Percentiles rank a stretch among this genome's conserved stretches.
Conservation (phyloP, 768 basidiomycete genomes). For the Russula griseocarnosa region DNA sequence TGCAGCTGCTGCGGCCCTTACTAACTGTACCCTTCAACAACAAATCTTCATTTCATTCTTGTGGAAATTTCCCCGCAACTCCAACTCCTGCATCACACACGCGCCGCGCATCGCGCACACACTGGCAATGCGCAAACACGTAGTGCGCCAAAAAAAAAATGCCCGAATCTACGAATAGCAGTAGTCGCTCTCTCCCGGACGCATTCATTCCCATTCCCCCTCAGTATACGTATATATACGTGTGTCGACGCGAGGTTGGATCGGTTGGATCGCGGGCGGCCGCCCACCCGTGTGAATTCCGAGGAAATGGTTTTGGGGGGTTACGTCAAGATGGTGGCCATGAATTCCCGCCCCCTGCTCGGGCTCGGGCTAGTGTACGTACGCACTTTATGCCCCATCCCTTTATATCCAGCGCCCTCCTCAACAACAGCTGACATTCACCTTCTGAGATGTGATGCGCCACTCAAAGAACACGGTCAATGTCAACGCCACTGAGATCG, state of each 20-base stretch:
- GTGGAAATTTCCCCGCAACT: too few relatives aligned
- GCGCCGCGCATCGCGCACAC: too few relatives aligned
- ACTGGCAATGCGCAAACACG: too few relatives aligned
- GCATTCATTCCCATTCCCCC: too few relatives aligned
- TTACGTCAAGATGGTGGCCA: conserved; percentile 7
- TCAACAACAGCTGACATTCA: neutral
- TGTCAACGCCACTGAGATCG: neutral
- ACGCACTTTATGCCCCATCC: neutral
- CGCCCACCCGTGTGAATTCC: conserved; percentile 1
- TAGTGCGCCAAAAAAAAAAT: too few relatives aligned
- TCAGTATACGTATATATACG: too few relatives aligned
- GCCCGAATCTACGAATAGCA: neutral
- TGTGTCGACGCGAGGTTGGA: neutral
- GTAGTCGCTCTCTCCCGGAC: neutral
- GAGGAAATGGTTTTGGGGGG: neutral
- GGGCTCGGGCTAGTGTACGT: neutral
- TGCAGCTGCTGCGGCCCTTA: neutral
- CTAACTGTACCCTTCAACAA: too few relatives aligned
- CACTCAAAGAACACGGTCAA: neutral
- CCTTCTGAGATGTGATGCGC: neutral
- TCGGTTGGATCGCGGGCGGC: neutral
- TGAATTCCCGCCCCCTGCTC: neutral
- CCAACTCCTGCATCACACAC: too few relatives aligned
- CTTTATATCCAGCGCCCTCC: neutral
- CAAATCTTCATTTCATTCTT: too few relatives aligned